A percentile compares a stretch with the other conserved stretches of the same genome.
phyloP scores from a whole-genome alignment of 2,329 filamentous ascomycete species.

The Penicillium sclerotigenum region DNA sequence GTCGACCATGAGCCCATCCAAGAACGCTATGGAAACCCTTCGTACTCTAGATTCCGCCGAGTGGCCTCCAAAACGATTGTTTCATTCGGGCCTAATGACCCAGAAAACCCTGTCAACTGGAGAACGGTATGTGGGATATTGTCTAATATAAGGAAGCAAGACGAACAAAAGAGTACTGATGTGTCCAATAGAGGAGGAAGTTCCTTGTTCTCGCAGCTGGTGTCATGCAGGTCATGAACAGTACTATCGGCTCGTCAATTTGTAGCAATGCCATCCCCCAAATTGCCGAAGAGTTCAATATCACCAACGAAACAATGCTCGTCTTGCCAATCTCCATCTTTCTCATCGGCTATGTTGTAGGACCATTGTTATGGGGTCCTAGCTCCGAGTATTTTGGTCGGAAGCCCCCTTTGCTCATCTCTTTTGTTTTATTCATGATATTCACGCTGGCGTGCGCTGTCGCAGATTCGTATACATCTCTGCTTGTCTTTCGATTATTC shows the following conservation, averaged over 20 bases:
- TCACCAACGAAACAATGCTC: constrained; percentile 33
- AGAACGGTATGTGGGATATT: constrained; percentile 23
- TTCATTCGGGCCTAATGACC: constrained; percentile 35
- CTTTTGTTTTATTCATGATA: constrained; percentile 47
- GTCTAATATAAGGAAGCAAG: neutral
- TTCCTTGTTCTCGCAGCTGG: constrained; percentile 36
- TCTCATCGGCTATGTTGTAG: constrained; percentile 43
- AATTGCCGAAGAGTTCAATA: constrained; percentile 37
- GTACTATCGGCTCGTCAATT: constrained; percentile 41
- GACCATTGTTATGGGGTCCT: constrained; percentile 45
- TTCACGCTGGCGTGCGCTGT: constrained; percentile 47
- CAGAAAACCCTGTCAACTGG: constrained; percentile 37
- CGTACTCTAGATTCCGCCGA: constrained; percentile 31
- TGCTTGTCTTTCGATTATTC: constrained; percentile 47
- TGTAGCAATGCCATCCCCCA: constrained; percentile 39
- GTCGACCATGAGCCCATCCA: constrained; percentile 26
- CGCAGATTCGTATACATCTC: constrained; percentile 40
- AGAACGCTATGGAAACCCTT: constrained; percentile 26
- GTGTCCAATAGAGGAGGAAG: constrained; percentile 23
- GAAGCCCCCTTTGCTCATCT: constrained; percentile 45
- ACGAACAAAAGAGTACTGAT: neutral
- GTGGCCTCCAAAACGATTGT: constrained; percentile 38
- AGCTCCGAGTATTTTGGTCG: constrained; percentile 46
- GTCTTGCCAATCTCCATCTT: constrained; percentile 43
- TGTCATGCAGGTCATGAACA: constrained; percentile 42